phyloP scores from a whole-genome alignment of 441 rosid species.

The Populus trichocarpa region DNA sequence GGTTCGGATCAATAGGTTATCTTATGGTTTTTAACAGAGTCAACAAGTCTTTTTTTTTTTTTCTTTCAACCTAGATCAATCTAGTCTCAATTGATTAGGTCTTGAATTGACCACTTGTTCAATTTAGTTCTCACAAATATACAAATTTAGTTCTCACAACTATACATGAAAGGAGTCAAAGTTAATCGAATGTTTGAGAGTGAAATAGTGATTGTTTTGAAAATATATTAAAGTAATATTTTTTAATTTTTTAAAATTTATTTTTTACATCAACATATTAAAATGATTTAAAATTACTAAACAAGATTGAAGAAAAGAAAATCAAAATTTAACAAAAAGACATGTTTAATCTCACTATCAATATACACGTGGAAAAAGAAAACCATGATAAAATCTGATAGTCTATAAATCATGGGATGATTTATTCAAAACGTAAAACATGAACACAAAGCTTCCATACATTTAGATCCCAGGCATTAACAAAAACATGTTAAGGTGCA shows the following conservation, averaged over 20 bases:
- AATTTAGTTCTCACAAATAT: no score
- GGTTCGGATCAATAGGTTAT: rapidly evolving
- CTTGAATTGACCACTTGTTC: rapidly evolving
- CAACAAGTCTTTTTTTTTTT: not conserved
- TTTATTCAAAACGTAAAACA: not conserved
- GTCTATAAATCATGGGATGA: not conserved
- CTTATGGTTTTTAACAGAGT: rapidly evolving
- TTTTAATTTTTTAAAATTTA: no score
- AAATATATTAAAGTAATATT: no score
- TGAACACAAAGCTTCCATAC: not conserved
- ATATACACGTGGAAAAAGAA: no score
- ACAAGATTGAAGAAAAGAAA: no score
- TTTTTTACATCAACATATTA: no score
- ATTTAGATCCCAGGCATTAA: not conserved
- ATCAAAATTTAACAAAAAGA: no score
- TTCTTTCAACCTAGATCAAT: rapidly evolving
- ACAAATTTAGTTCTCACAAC: no score
- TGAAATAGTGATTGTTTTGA: no score
- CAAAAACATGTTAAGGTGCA: not conserved
- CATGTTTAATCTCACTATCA: rapidly evolving
- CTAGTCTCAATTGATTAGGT: rapidly evolving
- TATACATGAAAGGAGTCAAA: no score
- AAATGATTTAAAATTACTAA: no score
- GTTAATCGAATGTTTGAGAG: no score
- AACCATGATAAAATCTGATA: not conserved